Conservation (phyloP, 805 yeast genomes). For the Ogataea philodendri region DNA sequence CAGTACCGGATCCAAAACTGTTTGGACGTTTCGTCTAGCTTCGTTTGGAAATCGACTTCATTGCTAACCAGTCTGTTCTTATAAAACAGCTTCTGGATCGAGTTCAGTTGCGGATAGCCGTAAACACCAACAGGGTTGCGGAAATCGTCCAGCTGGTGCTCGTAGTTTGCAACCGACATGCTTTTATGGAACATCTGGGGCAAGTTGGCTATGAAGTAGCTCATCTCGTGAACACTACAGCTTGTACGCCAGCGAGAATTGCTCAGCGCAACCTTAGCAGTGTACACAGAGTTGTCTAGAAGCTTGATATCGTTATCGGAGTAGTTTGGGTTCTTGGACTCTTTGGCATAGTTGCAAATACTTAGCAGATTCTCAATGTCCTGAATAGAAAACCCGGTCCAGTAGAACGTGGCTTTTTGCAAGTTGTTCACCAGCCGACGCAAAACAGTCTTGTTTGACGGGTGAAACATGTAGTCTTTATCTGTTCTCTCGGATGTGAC, state of each 20-base stretch:
- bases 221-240: slow-evolving; percentile 65
- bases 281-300: slow-evolving; percentile 42
- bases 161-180: slow-evolving; percentile 44
- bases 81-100: slow-evolving; percentile 52
- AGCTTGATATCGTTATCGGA: slow-evolving; percentile 39
- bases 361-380: slow-evolving; percentile 54
- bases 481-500: slow-evolving; percentile 69
- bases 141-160: slow-evolving; percentile 38
- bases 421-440: slow-evolving; percentile 57
- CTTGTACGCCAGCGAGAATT: slow-evolving; percentile 58
- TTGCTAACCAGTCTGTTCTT: slow-evolving; percentile 47
- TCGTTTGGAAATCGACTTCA: slow-evolving; percentile 29
- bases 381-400: slow-evolving; percentile 67
- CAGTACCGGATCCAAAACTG: slow-evolving; percentile 57
- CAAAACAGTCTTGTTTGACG: slow-evolving; percentile 51
- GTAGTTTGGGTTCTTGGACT: slow-evolving; percentile 35
- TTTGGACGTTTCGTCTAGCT: slow-evolving; percentile 36
- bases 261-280: slow-evolving; percentile 47
- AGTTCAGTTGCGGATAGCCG: slow-evolving; percentile 58
- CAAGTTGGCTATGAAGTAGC: slow-evolving; percentile 47
- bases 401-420: slow-evolving; percentile 66
- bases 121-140: slow-evolving; percentile 53
- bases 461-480: slow-evolving; percentile 70
- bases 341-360: slow-evolving; percentile 46
- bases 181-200: slow-evolving; percentile 40